These are phyloP conservation scores for Aspergillus intermedius DNA, from an alignment of 2,329 filamentous ascomycete species.

Conservation along the genomic window DNA sequence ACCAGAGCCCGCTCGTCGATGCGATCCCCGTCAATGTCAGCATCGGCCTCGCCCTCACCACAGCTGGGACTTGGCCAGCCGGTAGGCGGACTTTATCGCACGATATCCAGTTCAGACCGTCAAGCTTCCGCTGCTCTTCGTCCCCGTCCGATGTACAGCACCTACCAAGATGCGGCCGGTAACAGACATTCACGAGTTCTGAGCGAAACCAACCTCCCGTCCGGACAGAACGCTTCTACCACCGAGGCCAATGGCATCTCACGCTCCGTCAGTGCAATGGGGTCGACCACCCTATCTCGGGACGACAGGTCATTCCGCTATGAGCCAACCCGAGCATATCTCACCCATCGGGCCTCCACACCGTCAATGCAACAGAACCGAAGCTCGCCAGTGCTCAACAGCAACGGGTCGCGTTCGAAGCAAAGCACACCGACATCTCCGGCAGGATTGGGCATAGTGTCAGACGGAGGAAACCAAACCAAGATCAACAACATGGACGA, in stretches of 20 bases:
- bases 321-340: constrained; percentile 24
- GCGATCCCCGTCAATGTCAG: constrained; percentile 46
- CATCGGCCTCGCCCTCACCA: constrained; percentile 37
- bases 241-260: constrained; percentile 42
- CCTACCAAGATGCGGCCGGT: constrained; percentile 28
- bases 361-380: constrained; percentile 28
- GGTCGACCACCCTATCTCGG: constrained; percentile 26
- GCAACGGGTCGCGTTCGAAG: constrained; percentile 2
- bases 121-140: constrained; percentile 43
- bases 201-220: constrained; percentile 54
- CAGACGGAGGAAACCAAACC: constrained; percentile 15
- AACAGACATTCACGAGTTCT: constrained; percentile 54
- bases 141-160: constrained; percentile 32
- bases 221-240: constrained; percentile 20
- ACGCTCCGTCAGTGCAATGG: constrained; percentile 57
- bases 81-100: constrained; percentile 36
- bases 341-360: constrained; percentile 32
- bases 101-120: constrained; percentile 35
- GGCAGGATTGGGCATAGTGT: constrained; percentile 19
- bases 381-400: constrained; percentile 1
- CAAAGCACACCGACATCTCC: constrained; percentile 18
- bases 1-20: constrained; percentile 68
- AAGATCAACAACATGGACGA: constrained; percentile 25
- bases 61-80: constrained; percentile 33
- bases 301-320: constrained; percentile 30